Evolutionary conservation across 1,284 basidiomycete genomes (phyloP), one percentile per base, ranked within the genome.

Genomic region (Moesziomyces parantarcticus): DNA sequence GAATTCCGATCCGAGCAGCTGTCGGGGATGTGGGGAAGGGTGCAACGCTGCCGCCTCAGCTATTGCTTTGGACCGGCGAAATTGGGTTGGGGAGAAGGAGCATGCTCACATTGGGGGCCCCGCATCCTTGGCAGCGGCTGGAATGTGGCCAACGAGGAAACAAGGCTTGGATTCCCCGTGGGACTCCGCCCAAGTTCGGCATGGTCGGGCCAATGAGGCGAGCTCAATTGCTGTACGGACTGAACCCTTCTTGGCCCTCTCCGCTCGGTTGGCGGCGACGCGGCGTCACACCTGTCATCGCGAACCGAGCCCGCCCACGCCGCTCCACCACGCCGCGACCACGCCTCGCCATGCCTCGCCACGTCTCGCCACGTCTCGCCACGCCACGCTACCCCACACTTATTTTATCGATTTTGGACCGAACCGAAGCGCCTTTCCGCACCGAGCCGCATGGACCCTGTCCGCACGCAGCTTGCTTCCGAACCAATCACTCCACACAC

Each of bases 11-110:
- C 44, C 44, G 44, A 46, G 11, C 5, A 8, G 22, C 44, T 49
- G n/a, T 49, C 47, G 47, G 47, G 47, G 26, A 49, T 34, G 47
- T 49, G 47, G 47, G 47, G 47, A 49, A 39, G 34, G 13, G 47
- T 16, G 47, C 11, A 18, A 49, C 21, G 5, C 36, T 39, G 14
- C 18, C 36, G 14, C 18, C 16, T 39, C 36, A 6, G n/a, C n/a
- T n/a, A n/a, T 6, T 39, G 36, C 36, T 18, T 39, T 39, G 14
- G 36, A 39, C 36, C 14, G 36, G 11, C 36, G 6, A 39, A 3
- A 18, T 14, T 39, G 36, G 16, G 36, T 39, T 16, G 36, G 36
- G 36, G 18, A 39, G 36, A 18, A 39, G 18, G 18, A 5, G 6
- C 36, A 39, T 6, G 36, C 36, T 32, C 29, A 32, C 36, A 39